Percentiles rank a stretch among this genome's conserved stretches.
These are phyloP conservation scores for Trametes sanguinea DNA, from an alignment of 768 basidiomycete genomes.

Conservation along the genomic window DNA sequence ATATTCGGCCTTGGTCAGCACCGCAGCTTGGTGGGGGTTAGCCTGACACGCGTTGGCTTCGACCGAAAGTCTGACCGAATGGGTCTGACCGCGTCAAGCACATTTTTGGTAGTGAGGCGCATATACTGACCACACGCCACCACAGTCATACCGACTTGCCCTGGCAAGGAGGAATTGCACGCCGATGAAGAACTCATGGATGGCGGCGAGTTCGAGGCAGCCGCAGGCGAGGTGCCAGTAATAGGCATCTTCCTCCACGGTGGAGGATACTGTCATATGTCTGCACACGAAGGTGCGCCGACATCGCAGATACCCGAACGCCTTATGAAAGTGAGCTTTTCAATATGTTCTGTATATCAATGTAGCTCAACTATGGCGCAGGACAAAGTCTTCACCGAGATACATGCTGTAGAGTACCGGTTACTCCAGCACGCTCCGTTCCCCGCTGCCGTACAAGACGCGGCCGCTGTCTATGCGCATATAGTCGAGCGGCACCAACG, in stretches of 20 bases:
- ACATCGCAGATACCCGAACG: conserved; percentile 52
- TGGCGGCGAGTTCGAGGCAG: conserved; percentile 28
- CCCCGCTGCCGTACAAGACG: conserved; percentile 56
- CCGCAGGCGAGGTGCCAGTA: conserved; percentile 34
- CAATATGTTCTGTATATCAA: no score
- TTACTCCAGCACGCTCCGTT: conserved; percentile 54
- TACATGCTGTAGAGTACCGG: conserved; percentile 51
- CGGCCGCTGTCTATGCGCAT: conserved; percentile 53
- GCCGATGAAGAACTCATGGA: conserved; percentile 16
- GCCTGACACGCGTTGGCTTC: no score
- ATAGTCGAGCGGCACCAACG: conserved; percentile 36
- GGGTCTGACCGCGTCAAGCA: no score
- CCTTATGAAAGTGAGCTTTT: conserved; percentile 41
- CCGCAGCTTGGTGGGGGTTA: no score
- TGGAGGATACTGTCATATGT: conserved; percentile 60
- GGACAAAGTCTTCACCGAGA: conserved; percentile 39
- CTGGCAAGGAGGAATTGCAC: not conserved
- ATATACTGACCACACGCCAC: not conserved
- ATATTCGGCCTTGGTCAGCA: no score
- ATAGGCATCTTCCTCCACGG: conserved; percentile 57
- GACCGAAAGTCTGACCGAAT: no score
- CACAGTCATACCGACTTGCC: conserved; percentile 12
- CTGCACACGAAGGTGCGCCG: conserved; percentile 49
- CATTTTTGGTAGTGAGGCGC: no score
- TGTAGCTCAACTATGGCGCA: not conserved